Conservation (phyloP, 441 rosid genomes). For the Sinapis alba region DNA sequence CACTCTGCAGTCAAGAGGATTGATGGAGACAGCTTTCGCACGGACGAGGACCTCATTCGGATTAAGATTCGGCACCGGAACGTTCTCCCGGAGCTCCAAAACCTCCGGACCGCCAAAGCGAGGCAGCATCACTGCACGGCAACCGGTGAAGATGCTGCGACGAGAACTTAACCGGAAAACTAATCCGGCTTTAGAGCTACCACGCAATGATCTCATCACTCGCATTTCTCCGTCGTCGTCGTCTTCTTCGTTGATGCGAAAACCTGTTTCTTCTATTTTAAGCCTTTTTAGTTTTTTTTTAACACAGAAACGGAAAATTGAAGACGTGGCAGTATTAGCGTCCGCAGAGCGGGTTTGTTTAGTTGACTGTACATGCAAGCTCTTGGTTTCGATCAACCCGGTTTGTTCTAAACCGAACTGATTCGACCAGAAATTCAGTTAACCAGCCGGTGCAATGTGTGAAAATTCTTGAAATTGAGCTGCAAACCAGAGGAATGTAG, state of each 20-base stretch:
- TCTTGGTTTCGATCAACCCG: slow-evolving; percentile 8
- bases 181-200: slow-evolving; percentile 1
- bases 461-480: neutral
- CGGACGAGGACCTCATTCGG: slow-evolving; percentile 84
- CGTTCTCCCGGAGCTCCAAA: slow-evolving; percentile 73
- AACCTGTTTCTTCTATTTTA: slow-evolving; percentile 25
- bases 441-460: neutral
- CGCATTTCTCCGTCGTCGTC: slow-evolving; percentile 38
- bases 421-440: neutral
- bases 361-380: slow-evolving; percentile 34
- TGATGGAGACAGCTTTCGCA: slow-evolving; percentile 84
- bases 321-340: slow-evolving; percentile 44
- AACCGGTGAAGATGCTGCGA: slow-evolving; percentile 57
- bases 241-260: slow-evolving; percentile 31
- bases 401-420: slow-evolving; percentile 2
- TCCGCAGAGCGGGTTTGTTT: slow-evolving; percentile 43
- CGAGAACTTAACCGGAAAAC: slow-evolving; percentile 26
- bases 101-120: slow-evolving; percentile 95
- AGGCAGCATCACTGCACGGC: slow-evolving; percentile 86
- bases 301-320: slow-evolving; percentile 18
- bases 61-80: slow-evolving; percentile 76
- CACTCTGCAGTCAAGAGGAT: slow-evolving; percentile 93
- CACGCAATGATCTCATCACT: slow-evolving; percentile 32
- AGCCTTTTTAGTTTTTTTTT: neutral
- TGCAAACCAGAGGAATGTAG: neutral